Base-by-base conservation (phyloP, 371 early-diverging fungal species). In the Mucor piriformis region DNA sequence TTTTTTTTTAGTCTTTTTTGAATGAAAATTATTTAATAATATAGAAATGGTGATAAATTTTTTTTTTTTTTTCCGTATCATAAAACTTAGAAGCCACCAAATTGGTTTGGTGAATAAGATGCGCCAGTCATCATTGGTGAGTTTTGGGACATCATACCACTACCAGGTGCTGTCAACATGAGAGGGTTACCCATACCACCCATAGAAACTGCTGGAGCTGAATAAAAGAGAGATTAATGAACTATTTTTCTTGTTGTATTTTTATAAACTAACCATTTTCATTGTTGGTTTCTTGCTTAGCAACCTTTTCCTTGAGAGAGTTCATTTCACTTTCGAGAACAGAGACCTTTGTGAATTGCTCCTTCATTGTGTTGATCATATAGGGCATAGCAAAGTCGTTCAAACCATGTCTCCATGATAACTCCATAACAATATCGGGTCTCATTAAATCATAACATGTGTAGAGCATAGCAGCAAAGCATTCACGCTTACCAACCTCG, bases 351-450 rank as follows among this genome's bases (percentile, higher is more conserved):
- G 54, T 67, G 66, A 85, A 82, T 64, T 88, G 88, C 77, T 97
- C 96, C 49, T 91, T 83, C 73, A 91, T 73, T 35, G 85, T 78
- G 63, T 98, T 95, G 64, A 97, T 91, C 79, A 96, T 84, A 73
- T 93, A 97, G 8, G 99, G 99, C 95, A 96, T 95, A 20, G 95
- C 91, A 79, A 95, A 92, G 63, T 96, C 95, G 35, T 81, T 84
- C 69, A 93, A 69, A 3, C 88, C 83, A 67, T 95, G 84, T 29
- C 95, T 82, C 97, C 97, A 98, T 6, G 94, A 83, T 16, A 96
- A 70, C 78, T 98, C 99, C 82, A 98, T 74, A 10, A 96, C 95
- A 12, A 93, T 86, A 72, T 97, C 98, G 1, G 97, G 94, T 27
- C 93, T 83, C 64, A 96, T 82, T 57, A 96, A 79, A 58, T 96